Base-by-base conservation (phyloP, 164 flowering plant species). In the Liquidambar formosana region DNA sequence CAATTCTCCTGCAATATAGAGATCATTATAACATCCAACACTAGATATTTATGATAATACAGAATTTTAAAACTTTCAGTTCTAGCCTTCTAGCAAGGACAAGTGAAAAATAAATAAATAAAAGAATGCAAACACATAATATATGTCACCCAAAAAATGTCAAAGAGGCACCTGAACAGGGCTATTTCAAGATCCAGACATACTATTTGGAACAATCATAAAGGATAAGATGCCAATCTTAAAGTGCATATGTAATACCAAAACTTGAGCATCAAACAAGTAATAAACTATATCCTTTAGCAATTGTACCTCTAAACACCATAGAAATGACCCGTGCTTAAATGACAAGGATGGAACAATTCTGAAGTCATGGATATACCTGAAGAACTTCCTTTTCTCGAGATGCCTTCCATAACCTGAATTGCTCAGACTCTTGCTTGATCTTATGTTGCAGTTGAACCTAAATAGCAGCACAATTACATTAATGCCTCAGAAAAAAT, bases 391-490 rank as follows among this genome's bases (percentile, higher is more conserved):
- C 98, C 67, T 96, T 96, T 74, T 93, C 99, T 44, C 97, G 76
- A 41, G 92, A 86, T 47, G 97, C 94, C 79, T 96, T 96, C 98
- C 98, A 96, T 63, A 74, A 66, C 68, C 99, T 82, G 75, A 93
- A 96, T 70, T 93, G 98, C 78, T 96, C 99, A 33, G 97, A 92
- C 71, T 96, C 99, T 75, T 93, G 98, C 81, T 96, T 96, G 63
- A 96, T 93, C 77, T 93, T 96, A 54, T 96, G 95, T 81, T 96
- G 99, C 57, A 96, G 74, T 80, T 96, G 97, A 74, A 96, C 99
- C 99, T 95, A 61, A 53, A 70, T 8, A 54, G 46, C 10, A n/a
- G 46, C 44, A 62, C 0, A 38, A 51, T 51, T 28, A 54, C 23
- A 66, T 46, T 46, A 58, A 19, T 19, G 3, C 8, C 53, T 67